Conservation (phyloP, 2,329 filamentous ascomycete genomes). For the Claviceps africana region DNA sequence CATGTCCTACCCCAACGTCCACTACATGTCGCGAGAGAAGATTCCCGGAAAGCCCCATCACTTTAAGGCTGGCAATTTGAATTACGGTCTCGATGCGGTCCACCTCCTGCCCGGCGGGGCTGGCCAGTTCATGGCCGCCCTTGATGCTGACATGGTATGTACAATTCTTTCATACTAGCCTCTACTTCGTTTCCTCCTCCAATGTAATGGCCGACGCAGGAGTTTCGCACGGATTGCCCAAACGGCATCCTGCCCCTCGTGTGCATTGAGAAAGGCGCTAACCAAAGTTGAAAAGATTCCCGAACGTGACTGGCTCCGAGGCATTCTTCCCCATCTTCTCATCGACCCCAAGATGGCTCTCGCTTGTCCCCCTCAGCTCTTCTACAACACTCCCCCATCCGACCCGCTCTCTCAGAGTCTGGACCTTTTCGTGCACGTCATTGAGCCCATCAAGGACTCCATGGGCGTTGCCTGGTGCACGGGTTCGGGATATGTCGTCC, state of each 20-base stretch:
- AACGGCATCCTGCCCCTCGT: too few relatives aligned
- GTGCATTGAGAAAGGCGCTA: too few relatives aligned
- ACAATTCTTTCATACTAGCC: not conserved
- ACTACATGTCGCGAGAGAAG: slow-evolving; percentile 38
- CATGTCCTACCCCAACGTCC: slow-evolving; percentile 31
- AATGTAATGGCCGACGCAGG: not conserved
- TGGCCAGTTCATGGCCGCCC: slow-evolving; percentile 44
- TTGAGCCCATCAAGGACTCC: slow-evolving; percentile 36
- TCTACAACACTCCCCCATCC: slow-evolving; percentile 46
- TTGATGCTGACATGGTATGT: slow-evolving; percentile 51
- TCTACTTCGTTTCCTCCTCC: not conserved
- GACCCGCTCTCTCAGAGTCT: slow-evolving; percentile 46
- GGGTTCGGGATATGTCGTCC: slow-evolving; percentile 48
- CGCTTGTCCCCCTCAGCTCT: slow-evolving; percentile 47
- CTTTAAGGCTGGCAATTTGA: slow-evolving; percentile 53
- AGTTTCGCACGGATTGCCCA: too few relatives aligned
- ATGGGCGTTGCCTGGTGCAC: slow-evolving; percentile 47
- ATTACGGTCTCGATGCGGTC: slow-evolving; percentile 40
- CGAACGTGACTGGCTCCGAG: slow-evolving; percentile 44
- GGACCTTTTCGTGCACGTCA: slow-evolving; percentile 42
- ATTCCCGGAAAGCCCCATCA: slow-evolving; percentile 35
- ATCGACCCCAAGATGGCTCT: slow-evolving; percentile 41
- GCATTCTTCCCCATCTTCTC: slow-evolving; percentile 45
- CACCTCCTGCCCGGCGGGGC: slow-evolving; percentile 38
- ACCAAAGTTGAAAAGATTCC: slow-evolving; percentile 33